A percentile compares a stretch with the other conserved stretches of the same genome.
These are phyloP conservation scores for Colletotrichum sansevieriae DNA, from an alignment of 2,329 filamentous ascomycete genomes.

Conservation along the genomic window DNA sequence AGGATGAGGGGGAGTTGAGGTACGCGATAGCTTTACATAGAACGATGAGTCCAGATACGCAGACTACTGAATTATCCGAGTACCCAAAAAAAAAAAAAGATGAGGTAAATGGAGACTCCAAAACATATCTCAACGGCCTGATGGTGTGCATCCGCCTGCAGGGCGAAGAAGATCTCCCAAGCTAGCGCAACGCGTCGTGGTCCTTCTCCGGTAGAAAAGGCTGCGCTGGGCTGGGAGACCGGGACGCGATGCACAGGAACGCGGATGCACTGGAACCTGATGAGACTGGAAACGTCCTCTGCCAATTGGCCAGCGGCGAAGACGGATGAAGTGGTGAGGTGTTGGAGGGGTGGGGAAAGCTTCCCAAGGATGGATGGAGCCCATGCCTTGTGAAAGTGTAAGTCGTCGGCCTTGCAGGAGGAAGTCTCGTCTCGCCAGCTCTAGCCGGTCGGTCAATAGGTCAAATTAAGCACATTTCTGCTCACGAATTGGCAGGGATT, in stretches of 20 bases:
- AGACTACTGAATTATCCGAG: background rate
- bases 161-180: conserved; percentile 6
- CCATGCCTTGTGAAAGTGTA: conserved; percentile 33
- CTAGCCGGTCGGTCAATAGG: conserved; percentile 5
- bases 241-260: conserved; percentile 16
- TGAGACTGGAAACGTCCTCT: background rate
- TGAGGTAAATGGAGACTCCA: background rate
- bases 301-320: conserved; percentile 28
- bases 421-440: conserved; percentile 12
- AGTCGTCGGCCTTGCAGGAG: conserved; percentile 25
- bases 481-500: background rate
- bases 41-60: background rate
- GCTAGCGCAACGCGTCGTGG: conserved; percentile 16
- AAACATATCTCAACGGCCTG: background rate
- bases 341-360: conserved; percentile 16
- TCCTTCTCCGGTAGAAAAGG: conserved; percentile 6
- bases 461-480: conserved; percentile 16
- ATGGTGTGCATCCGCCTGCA: conserved; percentile 4
- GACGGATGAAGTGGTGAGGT: conserved; percentile 12
- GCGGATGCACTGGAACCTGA: conserved; percentile 33
- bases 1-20: background rate
- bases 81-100: background rate
- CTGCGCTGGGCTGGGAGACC: background rate
- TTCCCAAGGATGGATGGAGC: conserved; percentile 11
- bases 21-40: background rate